phyloP scores from a whole-genome alignment of 1,139 yeast species.

The Wickerhamomyces sp. region DNA sequence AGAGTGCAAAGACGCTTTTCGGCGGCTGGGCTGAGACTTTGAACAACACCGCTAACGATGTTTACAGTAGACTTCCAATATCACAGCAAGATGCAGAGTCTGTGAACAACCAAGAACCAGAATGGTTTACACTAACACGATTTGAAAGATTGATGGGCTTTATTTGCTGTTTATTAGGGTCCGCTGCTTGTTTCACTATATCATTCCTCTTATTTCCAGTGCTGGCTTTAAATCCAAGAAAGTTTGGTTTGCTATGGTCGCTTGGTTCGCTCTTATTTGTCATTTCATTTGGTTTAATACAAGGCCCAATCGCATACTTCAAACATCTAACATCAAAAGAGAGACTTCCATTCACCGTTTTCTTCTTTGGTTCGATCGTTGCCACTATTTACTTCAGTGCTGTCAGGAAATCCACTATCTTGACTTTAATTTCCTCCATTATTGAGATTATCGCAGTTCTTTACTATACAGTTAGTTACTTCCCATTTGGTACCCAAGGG shows the following conservation, averaged over 20 bases:
- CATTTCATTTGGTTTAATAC: slow-evolving; percentile 82
- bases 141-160: slow-evolving; percentile 81
- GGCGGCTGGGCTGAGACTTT: slow-evolving; percentile 34
- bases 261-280: slow-evolving; percentile 86
- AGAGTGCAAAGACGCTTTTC: slow-evolving; percentile 30
- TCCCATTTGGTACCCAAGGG: slow-evolving; percentile 93
- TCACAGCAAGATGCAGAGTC: slow-evolving; percentile 44
- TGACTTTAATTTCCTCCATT: slow-evolving; percentile 72
- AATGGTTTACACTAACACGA: slow-evolving; percentile 58
- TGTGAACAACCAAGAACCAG: slow-evolving; percentile 44
- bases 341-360: slow-evolving; percentile 71
- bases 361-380: slow-evolving; percentile 72
- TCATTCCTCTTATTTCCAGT: slow-evolving; percentile 87
- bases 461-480: slow-evolving; percentile 86
- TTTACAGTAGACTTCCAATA: slow-evolving; percentile 48
- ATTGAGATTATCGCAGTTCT: slow-evolving; percentile 79
- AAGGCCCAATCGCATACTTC: slow-evolving; percentile 81
- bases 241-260: slow-evolving; percentile 88
- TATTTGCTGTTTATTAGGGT: slow-evolving; percentile 68
- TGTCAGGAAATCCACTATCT: slow-evolving; percentile 59
- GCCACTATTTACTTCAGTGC: slow-evolving; percentile 58
- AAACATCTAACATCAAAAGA: slow-evolving; percentile 71
- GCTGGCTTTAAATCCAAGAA: slow-evolving; percentile 82
- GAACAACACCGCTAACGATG: slow-evolving; percentile 38
- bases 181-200: slow-evolving; percentile 72